A percentile compares a stretch with the other conserved stretches of the same genome.
phyloP scores from a whole-genome alignment of 345 rosid species.

The Eucalyptus sp. region DNA sequence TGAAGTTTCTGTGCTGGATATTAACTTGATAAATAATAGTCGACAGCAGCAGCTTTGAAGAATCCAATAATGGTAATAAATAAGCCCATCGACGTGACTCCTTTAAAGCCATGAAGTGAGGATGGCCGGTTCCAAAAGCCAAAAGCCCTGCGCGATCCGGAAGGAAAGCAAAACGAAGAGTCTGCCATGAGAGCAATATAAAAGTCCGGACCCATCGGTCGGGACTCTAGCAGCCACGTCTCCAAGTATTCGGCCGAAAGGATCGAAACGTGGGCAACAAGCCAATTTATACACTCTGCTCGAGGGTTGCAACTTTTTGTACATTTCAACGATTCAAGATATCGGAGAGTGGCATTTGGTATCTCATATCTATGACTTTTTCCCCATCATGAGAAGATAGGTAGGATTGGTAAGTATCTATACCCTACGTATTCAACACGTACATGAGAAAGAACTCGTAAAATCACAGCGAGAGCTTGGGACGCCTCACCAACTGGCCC shows the following conservation, averaged over 20 bases:
- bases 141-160: background rate
- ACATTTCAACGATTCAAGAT: background rate
- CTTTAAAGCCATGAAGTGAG: background rate
- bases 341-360: background rate
- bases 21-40: background rate
- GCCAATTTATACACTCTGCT: background rate
- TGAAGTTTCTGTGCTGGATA: background rate
- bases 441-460: background rate
- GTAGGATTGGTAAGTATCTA: background rate
- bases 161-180: background rate
- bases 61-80: background rate
- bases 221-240: background rate
- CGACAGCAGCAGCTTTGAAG: background rate
- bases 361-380: background rate
- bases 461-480: background rate
- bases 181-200: background rate
- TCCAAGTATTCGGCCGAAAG: background rate
- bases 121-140: background rate
- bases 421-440: background rate
- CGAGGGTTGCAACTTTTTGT: background rate
- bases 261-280: background rate
- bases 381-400: background rate
- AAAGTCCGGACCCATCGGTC: background rate
- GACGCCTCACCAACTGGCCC: background rate
- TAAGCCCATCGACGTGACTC: too few relatives aligned